These are phyloP conservation scores for Solanum commersonii DNA, from an alignment of 257 asterid genomes.

Conservation along the genomic window DNA sequence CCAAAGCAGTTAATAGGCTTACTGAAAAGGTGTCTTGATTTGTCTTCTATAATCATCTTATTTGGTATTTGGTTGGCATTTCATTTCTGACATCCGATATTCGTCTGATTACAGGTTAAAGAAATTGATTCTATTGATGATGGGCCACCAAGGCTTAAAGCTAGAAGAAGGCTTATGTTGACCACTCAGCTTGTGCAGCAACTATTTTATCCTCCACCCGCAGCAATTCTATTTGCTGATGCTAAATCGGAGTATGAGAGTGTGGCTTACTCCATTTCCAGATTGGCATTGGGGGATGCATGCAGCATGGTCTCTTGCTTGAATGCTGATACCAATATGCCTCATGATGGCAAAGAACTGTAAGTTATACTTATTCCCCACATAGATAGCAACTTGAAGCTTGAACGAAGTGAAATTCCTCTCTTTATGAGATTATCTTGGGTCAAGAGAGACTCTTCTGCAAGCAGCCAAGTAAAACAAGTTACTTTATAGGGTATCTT, in stretches of 20 bases:
- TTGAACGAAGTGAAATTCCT: not conserved
- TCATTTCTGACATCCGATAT: not conserved
- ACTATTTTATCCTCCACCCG: conserved; percentile 50
- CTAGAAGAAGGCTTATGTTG: conserved; percentile 64
- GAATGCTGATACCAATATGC: conserved; percentile 11
- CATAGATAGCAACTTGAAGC: not conserved
- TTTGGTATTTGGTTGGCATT: not conserved
- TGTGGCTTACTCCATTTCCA: conserved; percentile 43
- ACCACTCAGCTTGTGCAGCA: conserved; percentile 87
- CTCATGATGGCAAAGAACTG: conserved; percentile 24
- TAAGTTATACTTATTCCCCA: conserved; percentile 19
- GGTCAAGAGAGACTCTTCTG: not conserved
- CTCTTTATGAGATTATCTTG: not conserved
- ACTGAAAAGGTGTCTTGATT: conserved; percentile 45
- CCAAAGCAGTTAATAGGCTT: conserved; percentile 41
- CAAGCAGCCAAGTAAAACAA: not conserved
- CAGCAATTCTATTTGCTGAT: conserved; percentile 45
- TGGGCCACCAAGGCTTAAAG: conserved; percentile 35
- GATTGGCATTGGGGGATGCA: conserved; percentile 68
- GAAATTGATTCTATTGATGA: conserved; percentile 47
- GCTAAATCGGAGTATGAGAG: conserved; percentile 31
- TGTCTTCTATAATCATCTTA: not conserved
- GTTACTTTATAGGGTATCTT: not conserved
- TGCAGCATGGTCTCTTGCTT: conserved; percentile 41
- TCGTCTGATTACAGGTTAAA: conserved; percentile 39